These are phyloP conservation scores for Trametes maxima DNA, from an alignment of 768 basidiomycete species.

Conservation along the genomic window DNA sequence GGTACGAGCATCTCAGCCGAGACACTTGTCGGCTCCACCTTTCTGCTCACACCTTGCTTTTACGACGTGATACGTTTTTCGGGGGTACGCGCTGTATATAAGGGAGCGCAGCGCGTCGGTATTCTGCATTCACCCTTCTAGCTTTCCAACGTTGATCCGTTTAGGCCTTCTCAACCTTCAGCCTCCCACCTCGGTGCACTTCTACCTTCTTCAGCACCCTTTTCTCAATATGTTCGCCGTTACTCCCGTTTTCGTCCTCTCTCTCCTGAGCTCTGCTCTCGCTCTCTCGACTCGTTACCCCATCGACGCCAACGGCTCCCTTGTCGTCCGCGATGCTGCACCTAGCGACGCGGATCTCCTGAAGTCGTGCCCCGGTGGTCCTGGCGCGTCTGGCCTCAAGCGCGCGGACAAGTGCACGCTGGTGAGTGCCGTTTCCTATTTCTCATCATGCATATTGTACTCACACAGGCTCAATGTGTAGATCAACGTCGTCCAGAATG, in stretches of 20 bases:
- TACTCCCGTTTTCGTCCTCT: not conserved
- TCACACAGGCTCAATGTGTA: not conserved
- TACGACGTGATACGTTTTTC: too few relatives aligned
- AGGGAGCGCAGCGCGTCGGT: too few relatives aligned
- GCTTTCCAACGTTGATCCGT: too few relatives aligned
- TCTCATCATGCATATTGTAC: not conserved
- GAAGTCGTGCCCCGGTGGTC: constrained; percentile 8
- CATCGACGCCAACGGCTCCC: not conserved
- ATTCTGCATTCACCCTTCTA: too few relatives aligned
- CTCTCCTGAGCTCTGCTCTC: constrained; percentile 4
- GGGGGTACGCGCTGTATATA: too few relatives aligned
- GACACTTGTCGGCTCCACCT: too few relatives aligned
- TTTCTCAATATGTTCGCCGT: not conserved
- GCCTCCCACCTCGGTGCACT: too few relatives aligned
- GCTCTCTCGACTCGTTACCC: not conserved
- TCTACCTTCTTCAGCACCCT: too few relatives aligned
- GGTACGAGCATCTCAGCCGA: too few relatives aligned
- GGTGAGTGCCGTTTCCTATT: not conserved
- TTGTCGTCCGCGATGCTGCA: not conserved
- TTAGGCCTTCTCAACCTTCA: too few relatives aligned
- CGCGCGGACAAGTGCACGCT: constrained; percentile 10
- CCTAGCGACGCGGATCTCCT: constrained; percentile 2
- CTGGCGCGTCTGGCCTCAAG: not conserved
- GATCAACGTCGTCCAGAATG: constrained; percentile 1
- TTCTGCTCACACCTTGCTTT: too few relatives aligned